Evolutionary conservation across 495 filamentous ascomycete species (phyloP), one percentile per base, ranked within the genome.

Genomic region (Parmelia sp.): DNA sequence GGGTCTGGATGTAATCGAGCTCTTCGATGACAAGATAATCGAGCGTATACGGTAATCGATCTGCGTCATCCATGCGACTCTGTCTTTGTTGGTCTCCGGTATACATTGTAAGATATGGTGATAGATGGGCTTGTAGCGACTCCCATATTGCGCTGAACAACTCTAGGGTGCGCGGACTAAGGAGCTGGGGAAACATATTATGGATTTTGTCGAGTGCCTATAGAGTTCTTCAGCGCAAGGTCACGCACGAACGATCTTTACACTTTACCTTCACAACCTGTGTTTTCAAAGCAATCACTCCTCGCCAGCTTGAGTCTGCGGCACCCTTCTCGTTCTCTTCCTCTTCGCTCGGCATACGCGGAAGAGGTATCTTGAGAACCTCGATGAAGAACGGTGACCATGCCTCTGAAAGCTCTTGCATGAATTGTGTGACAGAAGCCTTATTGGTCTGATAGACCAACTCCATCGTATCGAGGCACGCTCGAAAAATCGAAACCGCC

Each of bases 391-490:
- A 95, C 4, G 94, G 91, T 53, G 87, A 85, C 94, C 94, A 98
- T 31, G 80, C 83, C 57, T 78, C 81, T 49, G 97, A 79, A 1
- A 90, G 83, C 71, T 93, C 88, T 69, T 96, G 90, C 63, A 92
- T 91, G 71, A 98, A 98, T 2, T 80, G 80, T 72, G 90, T 91
- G 58, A 98, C 90, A 36, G 88, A 89, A 47, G 77, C 81, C 71
- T 90, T 88, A 74, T 97, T 89, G 64, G 92, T 90, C 65, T 96
- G 92, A 77, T 95, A 86, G 63, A 97, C 89, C 80, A 96, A 92
- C 74, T 97, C 92, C 78, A 98, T 83, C 60, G 91, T 91, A 74
- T 97, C 91, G 71, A 97, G 93, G 74, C 90, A 96, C 31, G 86
- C 85, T 27, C 89, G 83, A 79, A 97, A 97, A 45, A 96, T 89